Percentiles rank a stretch among this genome's conserved stretches.
These are phyloP conservation scores for Xeromyces bisporus DNA, from an alignment of 495 filamentous ascomycete species.

Conservation along the genomic window DNA sequence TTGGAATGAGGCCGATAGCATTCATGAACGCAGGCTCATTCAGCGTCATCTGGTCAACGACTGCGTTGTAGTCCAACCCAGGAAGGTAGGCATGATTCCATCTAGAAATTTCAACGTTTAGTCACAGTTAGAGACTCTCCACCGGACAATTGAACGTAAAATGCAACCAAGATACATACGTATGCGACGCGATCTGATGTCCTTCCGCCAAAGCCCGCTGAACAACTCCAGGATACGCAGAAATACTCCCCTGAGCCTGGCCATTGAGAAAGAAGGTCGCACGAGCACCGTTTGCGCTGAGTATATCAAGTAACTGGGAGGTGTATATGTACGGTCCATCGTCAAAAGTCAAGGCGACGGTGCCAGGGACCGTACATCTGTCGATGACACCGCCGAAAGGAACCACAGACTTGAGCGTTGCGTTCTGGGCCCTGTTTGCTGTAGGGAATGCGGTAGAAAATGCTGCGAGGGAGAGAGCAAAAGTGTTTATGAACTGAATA, in stretches of 20 bases:
- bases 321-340: constrained; percentile 60
- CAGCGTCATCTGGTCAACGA: constrained; percentile 46
- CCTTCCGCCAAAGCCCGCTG: constrained; percentile 42
- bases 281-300: constrained; percentile 39
- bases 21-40: constrained; percentile 53
- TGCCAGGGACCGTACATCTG: constrained; percentile 37
- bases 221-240: constrained; percentile 35
- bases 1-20: constrained; percentile 55
- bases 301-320: constrained; percentile 40
- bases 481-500: neutral
- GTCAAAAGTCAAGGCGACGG: constrained; percentile 60
- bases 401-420: constrained; percentile 6
- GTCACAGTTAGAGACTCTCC: neutral
- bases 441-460: neutral
- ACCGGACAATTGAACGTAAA: neutral
- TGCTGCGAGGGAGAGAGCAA: neutral
- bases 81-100: constrained; percentile 47
- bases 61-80: constrained; percentile 29
- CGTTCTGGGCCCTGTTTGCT: neutral
- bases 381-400: constrained; percentile 40
- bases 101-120: constrained; percentile 4
- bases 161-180: constrained; percentile 24
- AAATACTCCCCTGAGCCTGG: constrained; percentile 42
- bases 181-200: constrained; percentile 64
- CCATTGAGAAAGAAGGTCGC: constrained; percentile 66